Percentiles rank a stretch among this genome's conserved stretches.
Evolutionary conservation across 1,284 basidiomycete genomes (phyloP).

Genomic region (Ceratobasidium sp.): DNA sequence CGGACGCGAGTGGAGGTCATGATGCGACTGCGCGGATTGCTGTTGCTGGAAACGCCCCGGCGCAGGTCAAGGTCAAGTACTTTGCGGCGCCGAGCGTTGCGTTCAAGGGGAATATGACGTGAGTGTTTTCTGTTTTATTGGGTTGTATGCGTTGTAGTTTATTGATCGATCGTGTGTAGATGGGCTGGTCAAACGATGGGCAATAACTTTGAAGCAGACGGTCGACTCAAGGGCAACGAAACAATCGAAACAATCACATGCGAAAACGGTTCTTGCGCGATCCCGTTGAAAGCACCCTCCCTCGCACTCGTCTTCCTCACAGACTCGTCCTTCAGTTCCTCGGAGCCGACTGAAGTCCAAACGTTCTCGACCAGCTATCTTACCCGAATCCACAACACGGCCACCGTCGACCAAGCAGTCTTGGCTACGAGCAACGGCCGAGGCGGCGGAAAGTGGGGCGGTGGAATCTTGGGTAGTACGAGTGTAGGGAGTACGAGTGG

Average conservation of each 20-base stretch:
- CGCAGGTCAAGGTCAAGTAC: slow-evolving; percentile 71
- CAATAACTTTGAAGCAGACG: slow-evolving; percentile 71
- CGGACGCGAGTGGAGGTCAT: slow-evolving; percentile 67
- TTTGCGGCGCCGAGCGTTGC: slow-evolving; percentile 67
- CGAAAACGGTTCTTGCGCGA: slow-evolving; percentile 65
- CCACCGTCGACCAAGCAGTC: slow-evolving; percentile 56
- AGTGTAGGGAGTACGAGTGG: slow-evolving; percentile 36
- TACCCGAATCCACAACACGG: slow-evolving; percentile 60
- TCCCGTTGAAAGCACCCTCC: slow-evolving; percentile 77
- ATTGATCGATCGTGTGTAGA: slow-evolving; percentile 54
- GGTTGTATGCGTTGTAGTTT: slow-evolving; percentile 36
- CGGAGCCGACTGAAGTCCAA: slow-evolving; percentile 48
- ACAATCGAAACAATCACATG: slow-evolving; percentile 70
- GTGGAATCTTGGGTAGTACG: slow-evolving; percentile 18
- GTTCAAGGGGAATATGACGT: slow-evolving; percentile 78
- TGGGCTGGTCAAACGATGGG: slow-evolving; percentile 72
- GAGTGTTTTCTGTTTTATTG: slow-evolving; percentile 53
- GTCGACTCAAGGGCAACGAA: slow-evolving; percentile 68
- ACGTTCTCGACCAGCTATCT: slow-evolving; percentile 65
- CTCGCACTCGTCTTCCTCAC: slow-evolving; percentile 80
- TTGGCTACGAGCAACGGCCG: slow-evolving; percentile 60
- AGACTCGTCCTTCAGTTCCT: slow-evolving; percentile 61
- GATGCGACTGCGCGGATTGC: slow-evolving; percentile 66
- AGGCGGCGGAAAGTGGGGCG: slow-evolving; percentile 46
- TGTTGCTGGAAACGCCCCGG: slow-evolving; percentile 60